Conservation (phyloP, 1,284 basidiomycete genomes). For the Apiotrichum gamsii region DNA sequence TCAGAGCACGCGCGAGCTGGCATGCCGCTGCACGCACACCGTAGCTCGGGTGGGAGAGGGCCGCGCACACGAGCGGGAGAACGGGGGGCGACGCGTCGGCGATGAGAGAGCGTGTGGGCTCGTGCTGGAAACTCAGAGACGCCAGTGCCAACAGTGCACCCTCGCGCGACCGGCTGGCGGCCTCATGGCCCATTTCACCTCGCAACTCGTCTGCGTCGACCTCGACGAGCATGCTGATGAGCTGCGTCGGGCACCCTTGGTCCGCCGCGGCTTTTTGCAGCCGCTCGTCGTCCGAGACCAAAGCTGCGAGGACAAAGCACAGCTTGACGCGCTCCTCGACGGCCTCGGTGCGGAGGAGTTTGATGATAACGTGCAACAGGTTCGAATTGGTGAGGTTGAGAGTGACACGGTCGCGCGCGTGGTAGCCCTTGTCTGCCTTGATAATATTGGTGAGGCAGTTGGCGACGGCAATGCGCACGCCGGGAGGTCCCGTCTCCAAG, state of each 20-base stretch:
- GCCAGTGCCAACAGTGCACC: conserved; percentile 65
- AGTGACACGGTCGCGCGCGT: conserved; percentile 14
- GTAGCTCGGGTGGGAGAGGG: conserved; percentile 58
- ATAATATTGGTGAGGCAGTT: conserved; percentile 37
- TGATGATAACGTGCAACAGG: conserved; percentile 28
- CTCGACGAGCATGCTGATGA: conserved; percentile 22
- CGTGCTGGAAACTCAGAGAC: conserved; percentile 61
- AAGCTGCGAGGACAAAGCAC: conserved; percentile 63
- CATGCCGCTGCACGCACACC: conserved; percentile 77
- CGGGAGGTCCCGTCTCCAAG: conserved; percentile 27
- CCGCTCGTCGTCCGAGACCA: conserved; percentile 63
- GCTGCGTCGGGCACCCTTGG: conserved; percentile 24
- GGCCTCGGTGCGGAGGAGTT: conserved; percentile 29
- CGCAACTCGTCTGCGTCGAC: conserved; percentile 57
- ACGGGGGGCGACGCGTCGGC: conserved; percentile 52
- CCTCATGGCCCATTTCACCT: conserved; percentile 44
- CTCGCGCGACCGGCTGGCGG: conserved; percentile 44
- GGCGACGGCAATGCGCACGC: conserved; percentile 39
- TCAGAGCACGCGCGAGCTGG: conserved; percentile 73
- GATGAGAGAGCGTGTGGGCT: conserved; percentile 62
- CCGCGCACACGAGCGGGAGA: conserved; percentile 56
- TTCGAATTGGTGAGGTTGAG: conserved; percentile 12
- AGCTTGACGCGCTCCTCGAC: conserved; percentile 45
- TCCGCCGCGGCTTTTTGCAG: conserved; percentile 51
- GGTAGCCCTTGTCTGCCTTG: conserved; percentile 30